Conservation (phyloP, 345 rosid genomes). For the Orychophragmus violaceus region DNA sequence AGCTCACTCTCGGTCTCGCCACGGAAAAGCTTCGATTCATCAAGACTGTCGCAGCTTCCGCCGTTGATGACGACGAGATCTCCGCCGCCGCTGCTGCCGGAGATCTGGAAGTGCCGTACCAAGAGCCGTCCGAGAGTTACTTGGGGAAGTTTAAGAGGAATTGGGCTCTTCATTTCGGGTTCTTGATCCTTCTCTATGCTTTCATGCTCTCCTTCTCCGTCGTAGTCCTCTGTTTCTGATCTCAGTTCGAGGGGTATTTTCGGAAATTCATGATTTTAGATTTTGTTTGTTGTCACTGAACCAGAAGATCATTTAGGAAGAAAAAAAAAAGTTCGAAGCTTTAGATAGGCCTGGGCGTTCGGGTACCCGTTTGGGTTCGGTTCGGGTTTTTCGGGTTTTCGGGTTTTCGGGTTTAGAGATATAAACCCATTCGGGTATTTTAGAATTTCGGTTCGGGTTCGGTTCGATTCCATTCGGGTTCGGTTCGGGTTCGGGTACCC, state of each 20-base stretch:
- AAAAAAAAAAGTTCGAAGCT: no score
- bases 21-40: constrained; percentile 75
- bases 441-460: no score
- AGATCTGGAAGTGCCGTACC: constrained; percentile 88
- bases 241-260: neutral
- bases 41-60: constrained; percentile 33
- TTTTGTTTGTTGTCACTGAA: neutral
- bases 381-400: no score
- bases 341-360: no score
- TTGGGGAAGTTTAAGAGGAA: constrained; percentile 92
- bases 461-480: no score
- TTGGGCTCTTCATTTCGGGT: constrained; percentile 88
- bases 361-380: no score
- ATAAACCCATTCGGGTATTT: no score
- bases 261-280: neutral
- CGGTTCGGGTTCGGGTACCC: no score
- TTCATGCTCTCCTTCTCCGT: constrained; percentile 75
- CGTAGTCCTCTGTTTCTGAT: constrained; percentile 70
- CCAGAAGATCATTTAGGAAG: neutral
- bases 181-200: constrained; percentile 71
- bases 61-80: constrained; percentile 42
- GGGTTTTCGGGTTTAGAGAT: no score
- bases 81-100: constrained; percentile 25
- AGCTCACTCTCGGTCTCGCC: constrained; percentile 85
- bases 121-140: constrained; percentile 88